Evolutionary conservation across 805 yeast genomes (phyloP), one percentile per base, ranked within the genome.

Genomic region (Teunomyces aglyptinius): DNA sequence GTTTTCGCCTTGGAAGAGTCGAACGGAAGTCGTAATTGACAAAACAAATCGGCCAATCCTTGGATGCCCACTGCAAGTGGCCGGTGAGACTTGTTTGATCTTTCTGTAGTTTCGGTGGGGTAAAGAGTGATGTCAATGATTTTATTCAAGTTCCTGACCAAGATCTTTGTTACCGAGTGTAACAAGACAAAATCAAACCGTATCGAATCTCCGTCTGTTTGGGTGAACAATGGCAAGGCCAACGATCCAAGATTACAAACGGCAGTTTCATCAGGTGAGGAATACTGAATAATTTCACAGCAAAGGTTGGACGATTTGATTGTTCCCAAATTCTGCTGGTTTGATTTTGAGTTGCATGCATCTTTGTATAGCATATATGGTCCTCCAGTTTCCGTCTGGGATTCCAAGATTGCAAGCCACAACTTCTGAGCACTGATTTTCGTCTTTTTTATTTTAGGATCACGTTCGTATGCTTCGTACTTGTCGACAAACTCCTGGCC

Each of bases 31-130:
- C 96, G 81, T 51, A 92, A 73, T 53, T 78, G 75, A 77, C 89
- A 80, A 67, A 89, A 92, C 1, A 85, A 76, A 66, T 92, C 98
- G 24, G 98, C 97, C 45, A 92, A 75, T 48, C 99, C 99, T 67
- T 92, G 97, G n/a, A 92, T 97, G 55, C 99, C 99, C 18, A 92
- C 69, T n/a, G 97, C 97, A 58, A 92, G 81, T 16, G 99, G 98
- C 57, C 99, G 78, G 66, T 92, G 86, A 60, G 82, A 82, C 75
- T 80, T 70, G 67, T 94, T 92, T 13, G 97, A 88, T 39, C 51
- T 60, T 58, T 76, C 77, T 4, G 98, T 92, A 53, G 81, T 86
- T 44, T 76, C 80, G 19, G 88, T 84, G 4, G 99, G 98, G 64
- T 92, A 92, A 62, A 72, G 76, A 61, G 90, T 88, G 52, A 85